Evolutionary conservation across 2,329 filamentous ascomycete species (phyloP), one percentile per base, ranked within the genome.

Genomic region (Ascomycota sp.): DNA sequence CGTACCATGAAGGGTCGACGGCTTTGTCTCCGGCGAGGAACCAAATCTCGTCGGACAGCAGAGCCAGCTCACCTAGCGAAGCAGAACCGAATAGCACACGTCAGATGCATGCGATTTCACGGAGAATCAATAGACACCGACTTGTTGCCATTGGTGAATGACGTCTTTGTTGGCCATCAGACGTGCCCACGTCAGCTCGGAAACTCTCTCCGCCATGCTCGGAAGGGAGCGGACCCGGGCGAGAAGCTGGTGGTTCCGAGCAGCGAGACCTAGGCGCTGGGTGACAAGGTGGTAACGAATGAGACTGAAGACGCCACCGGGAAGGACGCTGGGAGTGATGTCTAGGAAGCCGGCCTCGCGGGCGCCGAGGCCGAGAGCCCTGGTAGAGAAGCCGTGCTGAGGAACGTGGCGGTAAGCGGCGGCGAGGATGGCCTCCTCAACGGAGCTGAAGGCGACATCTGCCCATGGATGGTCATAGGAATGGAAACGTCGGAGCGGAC

Each of bases 1-100:
- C 59, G 44, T 98, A 98, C 89, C 89, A 98, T 4, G 72, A 75
- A 4, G 70, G 67, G 51, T 95, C 85, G 35, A 94, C 79, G 15
- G 74, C 67, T 15, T 57, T 61, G 51, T 95, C 89, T 30, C 82
- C 81, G 0, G 86, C 70, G 4, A 93, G 68, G 44, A 78, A 83
- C 64, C 78, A 80, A 30, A 98, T 91, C 51, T 98, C 89, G 49
- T 94, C 86, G n/a, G 77, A 68, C 4, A 98, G 69, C 29, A 67
- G 61, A 25, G 77, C 73, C 4, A 98, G 67, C 55, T 95, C 89
- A 27, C 64, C 64, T 3, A 94, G 48, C 0, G 83, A 85, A 7
- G 69, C 56, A 0, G 81, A n/a, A n/a, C n/a, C n/a, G n/a, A n/a
- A n/a, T n/a, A n/a, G n/a, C n/a, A n/a, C n/a, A n/a, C n/a, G n/a